Evolutionary conservation across 2,329 filamentous ascomycete species (phyloP), one percentile per base, ranked within the genome.

Genomic region (Fusarium neocosmosporiellum): DNA sequence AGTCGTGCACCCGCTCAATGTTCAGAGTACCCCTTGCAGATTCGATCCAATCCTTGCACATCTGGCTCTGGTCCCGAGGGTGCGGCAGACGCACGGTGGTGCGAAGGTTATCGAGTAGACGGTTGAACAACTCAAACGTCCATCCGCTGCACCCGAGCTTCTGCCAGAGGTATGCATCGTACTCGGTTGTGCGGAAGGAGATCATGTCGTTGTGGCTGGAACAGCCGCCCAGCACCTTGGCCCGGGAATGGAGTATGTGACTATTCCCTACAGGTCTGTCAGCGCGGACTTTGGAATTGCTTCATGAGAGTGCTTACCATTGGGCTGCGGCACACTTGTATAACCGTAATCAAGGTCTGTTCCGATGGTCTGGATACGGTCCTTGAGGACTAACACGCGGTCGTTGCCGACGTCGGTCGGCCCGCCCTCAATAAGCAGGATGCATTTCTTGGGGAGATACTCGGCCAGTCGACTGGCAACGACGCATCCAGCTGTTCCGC

Each of bases 161-260:
- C 79, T 94, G 90, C 93, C 93, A 96, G 75, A 91, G 87, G 79
- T 91, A 86, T 82, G 91, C 88, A 82, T 96, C 93, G 82, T 94
- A 94, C 82, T 94, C 90, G 78, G 95, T 94, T 2, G 93, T 92
- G 34, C 93, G 88, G 87, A 95, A 95, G 10, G 92, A 94, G 80
- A 96, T 95, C 74, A 95, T 85, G 10, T 93, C 95, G 83, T 96
- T 96, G 86, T 95, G 93, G 70, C 91, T 94, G 43, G 93, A 95
- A 85, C 93, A 96, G 69, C 93, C 93, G 74, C 93, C 93, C n/a
- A 96, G 87, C 20, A 96, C 92, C 85, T 95, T 95, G 65, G 93
- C 93, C 70, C 93, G 90, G 11, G 93, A 94, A 84, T 95, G 93
- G 69, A 93, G 89, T 83, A 96, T 95, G 83, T 93, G 87, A 46